Conservation (phyloP, 495 filamentous ascomycete species). For the Jackrogersella multiformis region DNA sequence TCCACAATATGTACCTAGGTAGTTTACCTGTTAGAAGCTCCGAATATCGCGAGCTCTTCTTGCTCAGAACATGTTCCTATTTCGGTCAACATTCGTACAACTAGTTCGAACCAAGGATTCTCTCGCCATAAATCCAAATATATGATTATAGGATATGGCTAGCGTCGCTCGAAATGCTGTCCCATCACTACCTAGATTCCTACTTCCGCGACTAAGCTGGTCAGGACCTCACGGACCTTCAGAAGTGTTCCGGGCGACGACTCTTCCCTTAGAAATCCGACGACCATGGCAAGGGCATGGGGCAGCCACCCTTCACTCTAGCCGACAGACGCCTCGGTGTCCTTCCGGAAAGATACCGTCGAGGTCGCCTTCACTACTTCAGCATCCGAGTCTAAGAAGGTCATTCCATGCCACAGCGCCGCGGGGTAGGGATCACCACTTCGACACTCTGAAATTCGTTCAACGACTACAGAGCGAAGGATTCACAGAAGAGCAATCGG, state of each 20-base stretch:
- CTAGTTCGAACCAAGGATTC: background rate
- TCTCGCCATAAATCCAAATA: background rate
- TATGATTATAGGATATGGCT: constrained; percentile 42
- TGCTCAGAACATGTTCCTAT: constrained; percentile 8
- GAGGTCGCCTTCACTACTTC: constrained; percentile 34
- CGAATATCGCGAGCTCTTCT: constrained; percentile 32
- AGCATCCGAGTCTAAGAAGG: constrained; percentile 47
- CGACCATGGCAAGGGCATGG: constrained; percentile 21
- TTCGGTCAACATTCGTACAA: background rate
- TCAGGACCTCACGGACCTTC: constrained; percentile 42
- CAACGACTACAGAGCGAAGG: constrained; percentile 89
- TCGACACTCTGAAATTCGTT: constrained; percentile 97
- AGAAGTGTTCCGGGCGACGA: constrained; percentile 36
- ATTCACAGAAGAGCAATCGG: constrained; percentile 93
- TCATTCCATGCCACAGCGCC: constrained; percentile 76
- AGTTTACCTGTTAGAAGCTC: constrained; percentile 18
- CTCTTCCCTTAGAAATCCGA: constrained; percentile 36
- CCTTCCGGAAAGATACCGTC: background rate
- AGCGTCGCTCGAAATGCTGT: constrained; percentile 37
- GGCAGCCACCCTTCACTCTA: constrained; percentile 35
- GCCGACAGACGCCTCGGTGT: background rate
- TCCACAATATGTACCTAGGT: constrained; percentile 1
- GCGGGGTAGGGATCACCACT: constrained; percentile 84
- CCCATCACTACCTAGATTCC: constrained; percentile 58
- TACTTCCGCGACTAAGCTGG: constrained; percentile 66